These are phyloP conservation scores for Silene latifolia DNA, from an alignment of 148 eudicot species.

Conservation along the genomic window DNA sequence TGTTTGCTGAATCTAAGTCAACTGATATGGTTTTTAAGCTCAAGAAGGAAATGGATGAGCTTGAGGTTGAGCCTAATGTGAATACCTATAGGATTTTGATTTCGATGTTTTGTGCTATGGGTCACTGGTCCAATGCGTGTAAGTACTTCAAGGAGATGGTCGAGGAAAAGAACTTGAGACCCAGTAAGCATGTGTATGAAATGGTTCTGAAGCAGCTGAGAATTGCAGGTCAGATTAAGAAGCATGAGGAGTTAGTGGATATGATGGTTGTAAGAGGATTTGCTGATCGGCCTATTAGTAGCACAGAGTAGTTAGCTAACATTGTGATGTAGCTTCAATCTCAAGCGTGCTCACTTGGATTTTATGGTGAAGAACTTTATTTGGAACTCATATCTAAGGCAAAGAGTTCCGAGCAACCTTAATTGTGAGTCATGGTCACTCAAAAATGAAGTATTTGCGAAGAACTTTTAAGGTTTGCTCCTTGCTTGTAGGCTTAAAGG, in stretches of 20 bases:
- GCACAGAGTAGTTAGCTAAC: neutral
- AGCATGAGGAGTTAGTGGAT: conserved; percentile 88
- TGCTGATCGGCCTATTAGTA: conserved; percentile 51
- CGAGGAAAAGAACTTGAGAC: conserved; percentile 76
- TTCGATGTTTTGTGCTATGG: conserved; percentile 71
- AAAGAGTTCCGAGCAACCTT: no score
- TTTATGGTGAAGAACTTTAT: neutral
- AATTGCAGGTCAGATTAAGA: conserved; percentile 70
- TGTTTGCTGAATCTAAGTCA: conserved; percentile 77
- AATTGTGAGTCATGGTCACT: no score
- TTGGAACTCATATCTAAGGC: no score
- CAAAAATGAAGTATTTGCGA: no score
- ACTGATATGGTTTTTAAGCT: conserved; percentile 91
- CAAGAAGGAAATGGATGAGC: conserved; percentile 83
- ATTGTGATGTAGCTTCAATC: neutral
- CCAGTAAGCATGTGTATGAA: conserved; percentile 46
- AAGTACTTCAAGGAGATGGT: conserved; percentile 80
- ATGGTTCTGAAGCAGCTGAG: conserved; percentile 66
- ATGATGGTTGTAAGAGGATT: conserved; percentile 81
- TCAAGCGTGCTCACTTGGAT: neutral
- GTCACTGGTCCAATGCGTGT: conserved; percentile 90
- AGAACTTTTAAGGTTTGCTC: no score
- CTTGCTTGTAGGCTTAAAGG: no score
- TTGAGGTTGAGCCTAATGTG: conserved; percentile 67
- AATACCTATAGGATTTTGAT: conserved; percentile 66